Percentiles rank a stretch among this genome's conserved stretches.
phyloP scores from a whole-genome alignment of 1,139 yeast genomes.

The Yamadazyma conglobata region DNA sequence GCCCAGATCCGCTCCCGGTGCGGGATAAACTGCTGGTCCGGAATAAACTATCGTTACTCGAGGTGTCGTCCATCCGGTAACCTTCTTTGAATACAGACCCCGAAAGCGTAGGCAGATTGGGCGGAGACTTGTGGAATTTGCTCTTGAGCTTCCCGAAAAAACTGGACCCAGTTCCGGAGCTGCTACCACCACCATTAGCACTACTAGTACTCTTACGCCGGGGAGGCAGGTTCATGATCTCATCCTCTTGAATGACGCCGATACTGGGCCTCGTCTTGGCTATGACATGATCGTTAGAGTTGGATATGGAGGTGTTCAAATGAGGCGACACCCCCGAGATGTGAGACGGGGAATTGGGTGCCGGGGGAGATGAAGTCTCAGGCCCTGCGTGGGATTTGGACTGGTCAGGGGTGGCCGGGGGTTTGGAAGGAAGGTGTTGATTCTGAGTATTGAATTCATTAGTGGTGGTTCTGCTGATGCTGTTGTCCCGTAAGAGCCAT shows the following conservation, averaged over 20 bases:
- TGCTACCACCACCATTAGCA: conserved; percentile 9
- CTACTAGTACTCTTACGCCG: too few species aligned
- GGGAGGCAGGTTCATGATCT: conserved; percentile 7
- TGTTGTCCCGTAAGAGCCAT: conserved; percentile 45
- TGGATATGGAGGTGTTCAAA: conserved; percentile 30
- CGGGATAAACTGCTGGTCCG: too few species aligned
- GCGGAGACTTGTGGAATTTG: conserved; percentile 26
- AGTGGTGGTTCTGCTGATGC: neutral
- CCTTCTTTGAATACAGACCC: conserved; percentile 8
- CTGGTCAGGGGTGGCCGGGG: too few species aligned
- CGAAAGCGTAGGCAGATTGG: conserved; percentile 11
- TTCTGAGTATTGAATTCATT: too few species aligned
- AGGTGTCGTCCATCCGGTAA: conserved; percentile 7
- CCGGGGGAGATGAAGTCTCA: too few species aligned
- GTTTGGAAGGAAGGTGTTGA: too few species aligned
- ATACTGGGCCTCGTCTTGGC: conserved; percentile 36
- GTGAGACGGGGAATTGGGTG: too few species aligned
- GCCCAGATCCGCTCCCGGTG: conserved; percentile 1
- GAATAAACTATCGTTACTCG: conserved; percentile 4
- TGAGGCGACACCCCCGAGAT: too few species aligned
- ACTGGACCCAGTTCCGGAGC: conserved; percentile 14
- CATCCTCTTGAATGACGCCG: conserved; percentile 32
- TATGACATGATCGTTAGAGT: conserved; percentile 29
- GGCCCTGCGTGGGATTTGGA: too few species aligned
- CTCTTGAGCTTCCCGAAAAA: conserved; percentile 38